Percentiles rank a stretch among this genome's conserved stretches.
phyloP scores from a whole-genome alignment of 345 rosid genomes.

The Arabidopsis suecica region DNA sequence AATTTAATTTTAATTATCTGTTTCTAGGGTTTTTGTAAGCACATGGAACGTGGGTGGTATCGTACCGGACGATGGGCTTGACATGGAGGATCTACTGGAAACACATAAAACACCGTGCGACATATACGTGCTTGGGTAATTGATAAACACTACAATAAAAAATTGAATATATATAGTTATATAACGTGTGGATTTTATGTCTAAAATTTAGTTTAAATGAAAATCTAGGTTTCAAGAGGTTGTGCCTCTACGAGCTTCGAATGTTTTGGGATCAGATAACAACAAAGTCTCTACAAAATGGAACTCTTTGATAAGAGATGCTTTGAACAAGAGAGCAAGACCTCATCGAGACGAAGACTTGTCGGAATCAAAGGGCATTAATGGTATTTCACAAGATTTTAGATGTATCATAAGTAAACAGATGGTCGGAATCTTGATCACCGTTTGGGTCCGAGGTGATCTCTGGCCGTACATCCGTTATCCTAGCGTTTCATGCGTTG shows the following conservation, averaged over 20 bases:
- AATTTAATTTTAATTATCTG: too few species aligned
- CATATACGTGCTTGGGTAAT: conserved; percentile 84
- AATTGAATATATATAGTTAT: background rate
- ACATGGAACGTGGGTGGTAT: conserved; percentile 94
- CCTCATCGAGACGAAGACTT: conserved; percentile 6
- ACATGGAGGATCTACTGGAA: conserved; percentile 70
- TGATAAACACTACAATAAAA: background rate
- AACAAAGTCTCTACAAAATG: conserved; percentile 57
- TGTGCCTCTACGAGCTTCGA: conserved; percentile 70
- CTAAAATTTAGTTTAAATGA: background rate
- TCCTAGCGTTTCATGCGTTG: conserved; percentile 75
- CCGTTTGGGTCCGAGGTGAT: conserved; percentile 70
- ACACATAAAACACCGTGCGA: conserved; percentile 54
- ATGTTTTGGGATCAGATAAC: conserved; percentile 68
- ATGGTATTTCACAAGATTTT: conserved; percentile 46
- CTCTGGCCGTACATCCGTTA: conserved; percentile 56
- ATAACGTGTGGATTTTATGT: background rate
- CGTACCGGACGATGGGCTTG: conserved; percentile 64
- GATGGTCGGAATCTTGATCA: conserved; percentile 79
- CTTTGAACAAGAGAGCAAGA: conserved; percentile 54
- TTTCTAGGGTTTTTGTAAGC: conserved; percentile 66
- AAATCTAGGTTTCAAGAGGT: conserved; percentile 73
- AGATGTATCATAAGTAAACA: conserved; percentile 72
- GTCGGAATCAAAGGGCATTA: conserved; percentile 18
- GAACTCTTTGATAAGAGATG: conserved; percentile 67